phyloP scores from a whole-genome alignment of 805 yeast species.

The Saccharomycopsis javanensis region DNA sequence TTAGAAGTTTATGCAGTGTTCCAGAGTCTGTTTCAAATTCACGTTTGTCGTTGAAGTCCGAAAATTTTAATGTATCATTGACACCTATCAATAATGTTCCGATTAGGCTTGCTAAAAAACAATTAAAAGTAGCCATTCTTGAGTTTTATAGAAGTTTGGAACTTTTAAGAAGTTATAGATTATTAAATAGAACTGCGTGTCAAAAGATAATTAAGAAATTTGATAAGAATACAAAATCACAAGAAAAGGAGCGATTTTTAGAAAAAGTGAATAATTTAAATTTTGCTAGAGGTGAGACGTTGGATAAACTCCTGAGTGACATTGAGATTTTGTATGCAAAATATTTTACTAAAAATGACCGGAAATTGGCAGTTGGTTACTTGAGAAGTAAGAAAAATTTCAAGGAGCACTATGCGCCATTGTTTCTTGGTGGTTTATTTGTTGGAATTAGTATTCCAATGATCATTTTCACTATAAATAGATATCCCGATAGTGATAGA shows the following conservation, averaged over 20 bases:
- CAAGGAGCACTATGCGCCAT: conserved; percentile 29
- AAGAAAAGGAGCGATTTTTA: conserved; percentile 41
- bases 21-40: neutral
- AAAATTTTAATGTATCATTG: conserved; percentile 36
- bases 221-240: conserved; percentile 58
- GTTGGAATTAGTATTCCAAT: conserved; percentile 68
- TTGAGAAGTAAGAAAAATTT: conserved; percentile 40
- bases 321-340: conserved; percentile 61
- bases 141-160: conserved; percentile 71
- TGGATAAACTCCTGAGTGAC: conserved; percentile 53
- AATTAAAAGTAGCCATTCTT: conserved; percentile 54
- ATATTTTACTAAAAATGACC: conserved; percentile 60
- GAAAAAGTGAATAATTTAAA: conserved; percentile 46
- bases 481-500: conserved; percentile 21
- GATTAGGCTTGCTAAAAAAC: conserved; percentile 44
- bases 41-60: conserved; percentile 12
- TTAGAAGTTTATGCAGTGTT: conserved; percentile 13
- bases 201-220: conserved; percentile 84
- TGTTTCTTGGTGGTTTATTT: conserved; percentile 54
- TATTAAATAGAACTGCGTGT: conserved; percentile 78
- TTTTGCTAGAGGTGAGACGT: conserved; percentile 51
- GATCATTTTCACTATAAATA: conserved; percentile 45
- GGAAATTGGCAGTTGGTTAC: conserved; percentile 59
- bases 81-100: conserved; percentile 29
- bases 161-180: conserved; percentile 57